Conservation (phyloP, 257 asterid genomes). For the Solanum virginianum region DNA sequence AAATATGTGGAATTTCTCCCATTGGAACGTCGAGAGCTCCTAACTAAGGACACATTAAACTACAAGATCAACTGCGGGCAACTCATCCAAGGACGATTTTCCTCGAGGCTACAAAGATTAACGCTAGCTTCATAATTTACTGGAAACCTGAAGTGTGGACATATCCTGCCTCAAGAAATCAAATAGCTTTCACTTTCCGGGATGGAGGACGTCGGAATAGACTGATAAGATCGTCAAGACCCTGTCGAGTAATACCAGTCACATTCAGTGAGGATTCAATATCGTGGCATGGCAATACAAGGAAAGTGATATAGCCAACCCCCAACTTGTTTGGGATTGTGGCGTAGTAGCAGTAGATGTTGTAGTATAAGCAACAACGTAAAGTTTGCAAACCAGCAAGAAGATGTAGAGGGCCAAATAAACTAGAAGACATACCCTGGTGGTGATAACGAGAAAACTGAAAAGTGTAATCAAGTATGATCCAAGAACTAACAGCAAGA, state of each 20-base stretch:
- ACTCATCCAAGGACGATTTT: slow-evolving; percentile 9
- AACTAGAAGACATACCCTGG: slow-evolving; percentile 45
- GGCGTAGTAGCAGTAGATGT: no score
- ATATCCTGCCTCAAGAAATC: neutral
- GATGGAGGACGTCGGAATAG: slow-evolving; percentile 88
- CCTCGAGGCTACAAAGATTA: slow-evolving; percentile 12
- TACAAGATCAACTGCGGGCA: neutral
- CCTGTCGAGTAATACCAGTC: slow-evolving; percentile 34
- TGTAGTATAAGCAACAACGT: neutral
- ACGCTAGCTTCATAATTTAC: neutral
- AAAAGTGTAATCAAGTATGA: slow-evolving; percentile 77
- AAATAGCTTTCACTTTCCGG: slow-evolving; percentile 64
- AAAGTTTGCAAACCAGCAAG: neutral
- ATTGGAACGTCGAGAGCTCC: neutral
- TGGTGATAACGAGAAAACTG: slow-evolving; percentile 67
- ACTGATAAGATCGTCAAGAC: slow-evolving; percentile 83
- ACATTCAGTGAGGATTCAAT: neutral
- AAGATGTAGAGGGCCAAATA: neutral
- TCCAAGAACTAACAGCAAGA: slow-evolving; percentile 72
- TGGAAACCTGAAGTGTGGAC: neutral
- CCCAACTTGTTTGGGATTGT: neutral
- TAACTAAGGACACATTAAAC: neutral
- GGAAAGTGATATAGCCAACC: neutral
- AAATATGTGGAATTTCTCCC: neutral
- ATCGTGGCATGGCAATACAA: no score